A percentile compares a stretch with the other conserved stretches of the same genome.
phyloP scores from a whole-genome alignment of 2,329 filamentous ascomycete genomes.

The Magnaporthales sp. region DNA sequence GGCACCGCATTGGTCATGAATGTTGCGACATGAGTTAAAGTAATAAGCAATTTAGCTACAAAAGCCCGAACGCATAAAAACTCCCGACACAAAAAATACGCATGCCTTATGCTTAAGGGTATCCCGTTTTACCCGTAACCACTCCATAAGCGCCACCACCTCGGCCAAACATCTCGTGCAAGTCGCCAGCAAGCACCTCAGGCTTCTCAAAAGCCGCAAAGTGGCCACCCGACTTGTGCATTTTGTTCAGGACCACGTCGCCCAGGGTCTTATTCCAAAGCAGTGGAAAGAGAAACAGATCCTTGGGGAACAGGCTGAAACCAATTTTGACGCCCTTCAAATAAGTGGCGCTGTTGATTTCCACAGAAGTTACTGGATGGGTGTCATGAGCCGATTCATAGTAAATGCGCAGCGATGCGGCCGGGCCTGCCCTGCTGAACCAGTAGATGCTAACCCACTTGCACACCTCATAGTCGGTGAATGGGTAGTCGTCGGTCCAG shows the following conservation, averaged over 20 bases:
- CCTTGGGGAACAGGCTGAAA: constrained; percentile 47
- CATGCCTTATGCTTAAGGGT: background rate
- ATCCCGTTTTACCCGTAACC: background rate
- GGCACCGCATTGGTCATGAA: too few species aligned
- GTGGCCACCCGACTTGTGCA: constrained; percentile 45
- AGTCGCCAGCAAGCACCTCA: constrained; percentile 39
- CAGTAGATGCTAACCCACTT: constrained; percentile 69
- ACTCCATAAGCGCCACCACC: background rate
- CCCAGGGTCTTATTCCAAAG: constrained; percentile 50
- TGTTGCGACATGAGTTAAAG: too few species aligned
- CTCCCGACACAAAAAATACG: too few species aligned
- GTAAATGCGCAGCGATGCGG: constrained; percentile 61
- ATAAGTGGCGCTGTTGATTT: constrained; percentile 6
- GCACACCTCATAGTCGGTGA: constrained; percentile 68
- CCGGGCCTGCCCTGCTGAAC: constrained; percentile 61
- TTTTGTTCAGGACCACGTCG: constrained; percentile 46
- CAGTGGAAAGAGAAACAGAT: constrained; percentile 43
- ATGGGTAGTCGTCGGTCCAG: constrained; percentile 61
- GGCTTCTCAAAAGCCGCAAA: constrained; percentile 54
- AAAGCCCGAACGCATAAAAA: too few species aligned
- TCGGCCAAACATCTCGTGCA: constrained; percentile 45
- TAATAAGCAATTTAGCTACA: too few species aligned
- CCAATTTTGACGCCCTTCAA: constrained; percentile 34
- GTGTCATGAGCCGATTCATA: constrained; percentile 43
- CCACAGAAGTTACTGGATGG: constrained; percentile 5